phyloP scores from a whole-genome alignment of 495 filamentous ascomycete species.

The Recurvomyces mirabilis region DNA sequence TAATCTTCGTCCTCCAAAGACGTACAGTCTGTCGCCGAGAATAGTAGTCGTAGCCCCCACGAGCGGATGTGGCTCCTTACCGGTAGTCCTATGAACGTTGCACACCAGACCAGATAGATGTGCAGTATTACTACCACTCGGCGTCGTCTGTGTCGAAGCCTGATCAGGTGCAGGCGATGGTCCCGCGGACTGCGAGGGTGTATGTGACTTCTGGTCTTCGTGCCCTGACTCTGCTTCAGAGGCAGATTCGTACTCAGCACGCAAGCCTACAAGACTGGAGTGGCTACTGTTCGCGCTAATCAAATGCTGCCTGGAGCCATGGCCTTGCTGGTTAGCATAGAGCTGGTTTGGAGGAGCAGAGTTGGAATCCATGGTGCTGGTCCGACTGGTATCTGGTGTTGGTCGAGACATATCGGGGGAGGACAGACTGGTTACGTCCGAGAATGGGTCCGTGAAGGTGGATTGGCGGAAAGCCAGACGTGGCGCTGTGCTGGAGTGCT shows the following conservation, averaged over 20 bases:
- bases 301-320: constrained; percentile 18
- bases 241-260: constrained; percentile 39
- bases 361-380: constrained; percentile 51
- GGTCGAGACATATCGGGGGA: constrained; percentile 29
- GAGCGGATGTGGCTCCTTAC: constrained; percentile 76
- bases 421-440: constrained; percentile 8
- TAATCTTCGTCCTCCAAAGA: constrained; percentile 84
- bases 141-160: constrained; percentile 14
- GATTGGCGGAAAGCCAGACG: constrained; percentile 10
- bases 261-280: constrained; percentile 41
- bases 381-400: constrained; percentile 32
- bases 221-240: constrained; percentile 21
- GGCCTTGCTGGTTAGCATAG: constrained; percentile 20
- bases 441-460: constrained; percentile 16
- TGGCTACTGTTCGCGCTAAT: constrained; percentile 45
- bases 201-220: constrained; percentile 35
- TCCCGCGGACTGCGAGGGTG: constrained; percentile 13
- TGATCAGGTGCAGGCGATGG: constrained; percentile 21
- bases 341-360: constrained; percentile 32
- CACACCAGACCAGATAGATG: constrained; percentile 81
- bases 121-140: constrained; percentile 19
- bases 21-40: constrained; percentile 85
- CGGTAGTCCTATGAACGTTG: constrained; percentile 86
- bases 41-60: constrained; percentile 95
- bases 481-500: constrained; percentile 19